Evolutionary conservation across 305 asterid species (phyloP).

Genomic region (Fraxinus albicans): DNA sequence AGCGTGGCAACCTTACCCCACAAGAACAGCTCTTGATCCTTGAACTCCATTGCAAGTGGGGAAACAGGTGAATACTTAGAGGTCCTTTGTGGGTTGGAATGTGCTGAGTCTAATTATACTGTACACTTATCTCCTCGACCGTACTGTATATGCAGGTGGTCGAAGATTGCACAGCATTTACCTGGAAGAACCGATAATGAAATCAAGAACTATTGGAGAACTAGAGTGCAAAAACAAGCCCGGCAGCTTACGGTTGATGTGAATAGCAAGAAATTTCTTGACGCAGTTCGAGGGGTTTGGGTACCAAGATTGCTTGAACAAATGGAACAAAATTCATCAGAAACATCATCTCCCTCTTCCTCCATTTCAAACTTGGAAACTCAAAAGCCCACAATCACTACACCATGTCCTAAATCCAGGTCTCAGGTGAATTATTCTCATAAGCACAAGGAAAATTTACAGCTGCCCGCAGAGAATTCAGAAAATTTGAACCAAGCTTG

Average conservation of each 20-base stretch:
- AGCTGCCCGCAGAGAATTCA: slow-evolving; percentile 11
- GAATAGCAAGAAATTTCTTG: slow-evolving; percentile 71
- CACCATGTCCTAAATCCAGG: slow-evolving; percentile 16
- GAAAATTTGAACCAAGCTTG: background rate
- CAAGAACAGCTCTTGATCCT: slow-evolving; percentile 83
- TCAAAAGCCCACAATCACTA: slow-evolving; percentile 27
- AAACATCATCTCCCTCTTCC: slow-evolving; percentile 30
- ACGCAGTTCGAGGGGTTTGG: slow-evolving; percentile 60
- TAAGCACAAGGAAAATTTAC: slow-evolving; percentile 10
- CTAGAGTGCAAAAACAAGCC: slow-evolving; percentile 92
- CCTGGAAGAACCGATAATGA: slow-evolving; percentile 96
- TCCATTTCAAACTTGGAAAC: slow-evolving; percentile 34
- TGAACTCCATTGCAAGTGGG: slow-evolving; percentile 91
- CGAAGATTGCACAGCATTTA: slow-evolving; percentile 77
- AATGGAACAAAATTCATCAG: slow-evolving; percentile 48
- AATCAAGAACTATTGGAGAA: slow-evolving; percentile 93
- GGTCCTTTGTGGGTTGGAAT: no score
- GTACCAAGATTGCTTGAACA: slow-evolving; percentile 76
- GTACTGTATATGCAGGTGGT: slow-evolving; percentile 53
- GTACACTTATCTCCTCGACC: background rate
- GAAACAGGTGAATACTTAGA: slow-evolving; percentile 62
- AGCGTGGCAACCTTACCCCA: slow-evolving; percentile 75
- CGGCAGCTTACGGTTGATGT: slow-evolving; percentile 73
- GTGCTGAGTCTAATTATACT: no score
- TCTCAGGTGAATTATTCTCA: background rate